These are phyloP conservation scores for Gynandropsis gynandra DNA, from an alignment of 345 rosid genomes.

Conservation along the genomic window DNA sequence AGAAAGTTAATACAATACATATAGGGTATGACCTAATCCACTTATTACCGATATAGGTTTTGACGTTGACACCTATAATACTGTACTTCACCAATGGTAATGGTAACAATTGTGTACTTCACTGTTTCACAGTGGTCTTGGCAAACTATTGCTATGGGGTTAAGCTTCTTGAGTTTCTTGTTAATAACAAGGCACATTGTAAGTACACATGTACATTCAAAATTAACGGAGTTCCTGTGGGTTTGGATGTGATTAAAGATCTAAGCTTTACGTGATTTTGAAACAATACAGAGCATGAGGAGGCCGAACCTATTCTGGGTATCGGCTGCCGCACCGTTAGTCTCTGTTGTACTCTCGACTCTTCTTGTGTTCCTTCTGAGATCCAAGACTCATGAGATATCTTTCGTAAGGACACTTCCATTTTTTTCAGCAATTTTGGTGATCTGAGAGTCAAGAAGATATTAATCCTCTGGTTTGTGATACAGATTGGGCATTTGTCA, in stretches of 20 bases:
- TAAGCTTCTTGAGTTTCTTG: constrained; percentile 56
- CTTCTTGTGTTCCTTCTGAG: constrained; percentile 50
- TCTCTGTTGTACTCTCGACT: constrained; percentile 77
- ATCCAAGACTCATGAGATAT: constrained; percentile 56
- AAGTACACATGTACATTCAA: constrained; percentile 26
- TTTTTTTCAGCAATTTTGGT: not conserved
- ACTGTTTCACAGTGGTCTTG: constrained; percentile 99
- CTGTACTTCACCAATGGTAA: too few species aligned
- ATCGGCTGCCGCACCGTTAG: constrained; percentile 90
- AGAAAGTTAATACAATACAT: too few species aligned
- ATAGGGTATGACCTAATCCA: too few species aligned
- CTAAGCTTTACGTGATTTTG: not conserved
- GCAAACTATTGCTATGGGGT: constrained; percentile 73
- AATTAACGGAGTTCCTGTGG: too few species aligned
- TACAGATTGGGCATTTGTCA: constrained; percentile 82
- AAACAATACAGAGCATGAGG: constrained; percentile 52
- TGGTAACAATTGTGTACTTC: too few species aligned
- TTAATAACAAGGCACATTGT: constrained; percentile 80
- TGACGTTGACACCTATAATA: too few species aligned
- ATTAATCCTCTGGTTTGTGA: not conserved
- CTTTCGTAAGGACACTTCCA: constrained; percentile 47
- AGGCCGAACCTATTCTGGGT: constrained; percentile 93
- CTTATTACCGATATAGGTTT: too few species aligned
- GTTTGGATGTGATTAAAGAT: too few species aligned
- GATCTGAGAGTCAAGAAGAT: not conserved